These are phyloP conservation scores for Lasiodiplodia hormozganensis DNA, from an alignment of 2,329 filamentous ascomycete species.

Conservation along the genomic window DNA sequence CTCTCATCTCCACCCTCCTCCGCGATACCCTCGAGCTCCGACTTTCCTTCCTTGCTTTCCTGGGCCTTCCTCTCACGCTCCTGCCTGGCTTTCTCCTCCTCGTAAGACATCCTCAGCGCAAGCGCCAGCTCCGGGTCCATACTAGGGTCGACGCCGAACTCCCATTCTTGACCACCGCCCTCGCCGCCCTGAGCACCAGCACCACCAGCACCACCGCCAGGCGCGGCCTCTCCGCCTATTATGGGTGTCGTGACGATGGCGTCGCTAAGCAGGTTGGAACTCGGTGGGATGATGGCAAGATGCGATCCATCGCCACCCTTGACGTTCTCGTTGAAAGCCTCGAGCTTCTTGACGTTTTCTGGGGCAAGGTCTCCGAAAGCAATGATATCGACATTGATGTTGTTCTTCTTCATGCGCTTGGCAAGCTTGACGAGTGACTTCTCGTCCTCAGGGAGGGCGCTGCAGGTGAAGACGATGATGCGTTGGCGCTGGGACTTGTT, in stretches of 20 bases:
- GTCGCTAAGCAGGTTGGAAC: constrained; percentile 90
- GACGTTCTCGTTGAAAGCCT: constrained; percentile 91
- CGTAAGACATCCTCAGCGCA: constrained; percentile 95
- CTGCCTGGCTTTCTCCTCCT: constrained; percentile 94
- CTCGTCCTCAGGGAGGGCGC: constrained; percentile 86
- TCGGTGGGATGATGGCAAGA: constrained; percentile 87
- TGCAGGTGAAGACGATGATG: constrained; percentile 97
- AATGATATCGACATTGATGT: constrained; percentile 91
- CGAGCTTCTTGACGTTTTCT: constrained; percentile 86
- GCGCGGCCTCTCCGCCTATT: constrained; percentile 78
- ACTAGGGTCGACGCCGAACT: constrained; percentile 89
- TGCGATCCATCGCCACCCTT: constrained; percentile 91
- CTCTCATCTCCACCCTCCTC: constrained; percentile 63
- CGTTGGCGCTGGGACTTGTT: constrained; percentile 97
- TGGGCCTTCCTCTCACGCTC: constrained; percentile 83
- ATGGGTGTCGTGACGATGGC: constrained; percentile 90
- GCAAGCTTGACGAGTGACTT: constrained; percentile 87
- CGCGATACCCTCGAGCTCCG: constrained; percentile 79
- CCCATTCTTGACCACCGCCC: constrained; percentile 69
- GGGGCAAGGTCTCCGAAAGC: constrained; percentile 93
- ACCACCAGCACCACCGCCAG: constrained; percentile 61
- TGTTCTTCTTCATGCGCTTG: constrained; percentile 99
- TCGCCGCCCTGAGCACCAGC: constrained; percentile 60
- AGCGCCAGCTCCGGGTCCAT: constrained; percentile 93
- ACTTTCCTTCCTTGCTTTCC: constrained; percentile 73